Conservation (phyloP, 352 stramenopile species). For the Pilasporangium apinafurcum region DNA sequence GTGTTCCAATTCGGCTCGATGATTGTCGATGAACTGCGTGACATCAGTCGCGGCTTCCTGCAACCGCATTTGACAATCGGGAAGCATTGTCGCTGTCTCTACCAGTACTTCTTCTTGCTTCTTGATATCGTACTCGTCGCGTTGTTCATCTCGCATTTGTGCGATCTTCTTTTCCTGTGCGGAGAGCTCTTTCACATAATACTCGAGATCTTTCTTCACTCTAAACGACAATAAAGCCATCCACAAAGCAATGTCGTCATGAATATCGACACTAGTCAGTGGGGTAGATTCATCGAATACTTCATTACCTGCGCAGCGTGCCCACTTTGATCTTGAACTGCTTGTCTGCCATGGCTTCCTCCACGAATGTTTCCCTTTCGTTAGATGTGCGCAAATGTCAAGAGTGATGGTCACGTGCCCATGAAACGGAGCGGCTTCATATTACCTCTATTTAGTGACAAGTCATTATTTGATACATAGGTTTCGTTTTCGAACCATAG, state of each 20-base stretch:
- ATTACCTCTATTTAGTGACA: too few species aligned
- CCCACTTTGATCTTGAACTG: constrained; percentile 84
- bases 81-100: constrained; percentile 78
- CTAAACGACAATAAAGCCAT: constrained; percentile 11
- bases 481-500: too few species aligned
- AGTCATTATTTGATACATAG: too few species aligned
- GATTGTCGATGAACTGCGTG: constrained; percentile 28
- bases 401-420: too few species aligned
- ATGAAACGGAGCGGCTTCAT: too few species aligned
- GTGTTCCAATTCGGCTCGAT: constrained; percentile 29
- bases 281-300: too few species aligned
- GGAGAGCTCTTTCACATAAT: constrained; percentile 69
- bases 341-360: constrained; percentile 44
- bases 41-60: constrained; percentile 53
- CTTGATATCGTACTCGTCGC: constrained; percentile 69
- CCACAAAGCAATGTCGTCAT: too few species aligned
- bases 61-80: constrained; percentile 67
- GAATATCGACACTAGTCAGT: too few species aligned
- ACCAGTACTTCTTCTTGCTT: constrained; percentile 80
- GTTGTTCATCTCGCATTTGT: constrained; percentile 44
- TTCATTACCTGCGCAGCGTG: constrained; percentile 57
- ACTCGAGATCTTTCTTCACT: constrained; percentile 80
- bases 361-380: too few species aligned
- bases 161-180: constrained; percentile 54
- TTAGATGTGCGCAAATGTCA: too few species aligned